phyloP scores from a whole-genome alignment of 495 filamentous ascomycete species.

The Daldinia concentrica region DNA sequence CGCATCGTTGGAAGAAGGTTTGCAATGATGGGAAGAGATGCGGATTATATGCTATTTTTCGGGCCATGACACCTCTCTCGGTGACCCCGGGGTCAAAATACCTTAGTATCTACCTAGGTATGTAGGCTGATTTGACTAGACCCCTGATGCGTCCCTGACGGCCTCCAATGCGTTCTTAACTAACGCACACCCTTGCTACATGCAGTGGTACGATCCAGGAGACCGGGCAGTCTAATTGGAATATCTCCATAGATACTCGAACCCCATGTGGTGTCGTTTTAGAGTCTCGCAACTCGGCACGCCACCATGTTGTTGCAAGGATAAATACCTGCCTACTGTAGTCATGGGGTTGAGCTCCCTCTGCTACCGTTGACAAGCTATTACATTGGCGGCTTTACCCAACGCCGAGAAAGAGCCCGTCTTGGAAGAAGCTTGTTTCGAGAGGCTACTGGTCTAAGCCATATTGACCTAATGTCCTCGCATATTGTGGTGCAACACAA shows the following conservation, averaged over 20 bases:
- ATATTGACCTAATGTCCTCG: background rate
- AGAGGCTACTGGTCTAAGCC: background rate
- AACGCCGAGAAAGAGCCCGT: slow-evolving; percentile 22
- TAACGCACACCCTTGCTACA: slow-evolving; percentile 1
- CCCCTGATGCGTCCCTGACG: background rate
- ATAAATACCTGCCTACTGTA: background rate
- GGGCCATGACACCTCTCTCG: slow-evolving; percentile 6
- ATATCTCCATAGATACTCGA: background rate
- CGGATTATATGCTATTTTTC: slow-evolving; percentile 17
- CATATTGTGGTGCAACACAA: background rate
- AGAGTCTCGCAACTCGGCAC: background rate
- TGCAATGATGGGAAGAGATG: background rate
- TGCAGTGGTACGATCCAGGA: background rate
- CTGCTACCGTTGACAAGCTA: background rate
- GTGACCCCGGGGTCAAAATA: background rate
- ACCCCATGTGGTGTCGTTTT: background rate
- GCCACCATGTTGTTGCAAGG: background rate
- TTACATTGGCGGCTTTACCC: background rate
- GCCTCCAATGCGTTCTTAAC: background rate
- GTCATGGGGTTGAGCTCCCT: background rate
- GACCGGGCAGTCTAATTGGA: background rate
- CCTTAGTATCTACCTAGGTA: background rate
- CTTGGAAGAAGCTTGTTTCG: slow-evolving; percentile 21
- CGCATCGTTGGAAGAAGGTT: background rate
- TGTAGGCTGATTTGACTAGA: slow-evolving; percentile 5